Evolutionary conservation across 306 rosid species (phyloP).

Genomic region (Cicer cuneatum): DNA sequence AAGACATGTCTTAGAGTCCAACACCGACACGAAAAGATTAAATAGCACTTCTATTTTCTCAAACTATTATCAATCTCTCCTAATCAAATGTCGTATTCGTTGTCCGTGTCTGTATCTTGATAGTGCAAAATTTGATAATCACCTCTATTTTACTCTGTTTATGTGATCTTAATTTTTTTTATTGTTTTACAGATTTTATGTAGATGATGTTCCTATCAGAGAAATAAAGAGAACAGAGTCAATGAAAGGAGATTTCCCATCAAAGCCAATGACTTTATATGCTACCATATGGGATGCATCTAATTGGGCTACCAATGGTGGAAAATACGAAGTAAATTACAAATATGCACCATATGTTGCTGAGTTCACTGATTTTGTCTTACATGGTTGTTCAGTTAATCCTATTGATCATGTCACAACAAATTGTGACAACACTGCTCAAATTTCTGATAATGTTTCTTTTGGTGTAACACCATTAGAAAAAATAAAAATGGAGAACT

Average conservation of each 20-base stretch:
- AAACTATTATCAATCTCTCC: no score
- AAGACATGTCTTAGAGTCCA: no score
- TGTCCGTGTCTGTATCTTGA: no score
- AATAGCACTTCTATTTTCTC: no score
- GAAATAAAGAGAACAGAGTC: constrained; percentile 72
- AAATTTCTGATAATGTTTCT: constrained; percentile 54
- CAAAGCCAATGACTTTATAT: constrained; percentile 92
- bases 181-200: constrained; percentile 71
- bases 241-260: constrained; percentile 91
- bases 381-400: constrained; percentile 89
- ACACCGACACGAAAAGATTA: no score
- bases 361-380: constrained; percentile 73
- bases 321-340: constrained; percentile 89
- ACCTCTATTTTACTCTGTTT: neutral
- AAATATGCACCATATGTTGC: constrained; percentile 86
- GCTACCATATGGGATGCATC: constrained; percentile 99
- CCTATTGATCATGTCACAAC: constrained; percentile 66
- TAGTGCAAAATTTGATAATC: no score
- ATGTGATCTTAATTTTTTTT: neutral
- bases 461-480: constrained; percentile 53
- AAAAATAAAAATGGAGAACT: constrained; percentile 65
- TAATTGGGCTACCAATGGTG: constrained; percentile 97
- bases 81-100: no score
- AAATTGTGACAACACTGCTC: constrained; percentile 59
- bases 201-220: constrained; percentile 88